Evolutionary conservation across 768 basidiomycete genomes (phyloP).

Genomic region (Favolaschia claudopus): DNA sequence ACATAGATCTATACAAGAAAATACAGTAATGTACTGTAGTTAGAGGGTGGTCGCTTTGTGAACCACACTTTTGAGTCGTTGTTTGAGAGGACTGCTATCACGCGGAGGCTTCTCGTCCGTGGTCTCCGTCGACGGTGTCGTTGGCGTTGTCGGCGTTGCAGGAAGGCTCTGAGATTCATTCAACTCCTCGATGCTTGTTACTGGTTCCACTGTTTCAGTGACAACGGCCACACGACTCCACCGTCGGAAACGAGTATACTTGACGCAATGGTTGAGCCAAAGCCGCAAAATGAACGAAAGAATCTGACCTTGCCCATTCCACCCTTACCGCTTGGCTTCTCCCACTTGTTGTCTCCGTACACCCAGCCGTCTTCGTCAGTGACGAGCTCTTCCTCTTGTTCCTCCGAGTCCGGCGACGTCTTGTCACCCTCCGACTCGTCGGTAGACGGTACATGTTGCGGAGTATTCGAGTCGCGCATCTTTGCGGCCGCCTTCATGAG

Average conservation of each 20-base stretch:
- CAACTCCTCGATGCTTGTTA: slow-evolving; percentile 46
- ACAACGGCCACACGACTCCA: slow-evolving; percentile 89
- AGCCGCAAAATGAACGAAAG: background rate
- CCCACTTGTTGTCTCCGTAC: slow-evolving; percentile 97
- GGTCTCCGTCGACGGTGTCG: slow-evolving; percentile 12
- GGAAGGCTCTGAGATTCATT: background rate
- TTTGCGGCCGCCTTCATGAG: slow-evolving; percentile 64
- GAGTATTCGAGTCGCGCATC: slow-evolving; percentile 45
- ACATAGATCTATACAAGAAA: too few relatives aligned
- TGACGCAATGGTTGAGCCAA: slow-evolving; percentile 8
- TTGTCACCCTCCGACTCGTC: slow-evolving; percentile 34
- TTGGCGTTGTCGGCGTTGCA: background rate
- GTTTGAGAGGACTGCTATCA: slow-evolving; percentile 34
- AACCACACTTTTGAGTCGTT: slow-evolving; percentile 37
- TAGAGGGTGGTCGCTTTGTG: slow-evolving; percentile 36
- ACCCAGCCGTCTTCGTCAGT: slow-evolving; percentile 94
- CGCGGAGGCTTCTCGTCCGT: slow-evolving; percentile 24
- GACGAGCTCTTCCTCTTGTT: slow-evolving; percentile 56
- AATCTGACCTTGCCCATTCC: slow-evolving; percentile 85
- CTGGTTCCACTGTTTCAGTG: slow-evolving; percentile 71
- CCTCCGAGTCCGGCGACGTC: slow-evolving; percentile 37
- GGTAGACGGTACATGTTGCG: background rate
- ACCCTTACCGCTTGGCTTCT: slow-evolving; percentile 73
- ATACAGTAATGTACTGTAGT: background rate
- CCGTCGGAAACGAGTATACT: slow-evolving; percentile 86